phyloP scores from a whole-genome alignment of 1,284 basidiomycete genomes.

The Apiotrichum sp. region DNA sequence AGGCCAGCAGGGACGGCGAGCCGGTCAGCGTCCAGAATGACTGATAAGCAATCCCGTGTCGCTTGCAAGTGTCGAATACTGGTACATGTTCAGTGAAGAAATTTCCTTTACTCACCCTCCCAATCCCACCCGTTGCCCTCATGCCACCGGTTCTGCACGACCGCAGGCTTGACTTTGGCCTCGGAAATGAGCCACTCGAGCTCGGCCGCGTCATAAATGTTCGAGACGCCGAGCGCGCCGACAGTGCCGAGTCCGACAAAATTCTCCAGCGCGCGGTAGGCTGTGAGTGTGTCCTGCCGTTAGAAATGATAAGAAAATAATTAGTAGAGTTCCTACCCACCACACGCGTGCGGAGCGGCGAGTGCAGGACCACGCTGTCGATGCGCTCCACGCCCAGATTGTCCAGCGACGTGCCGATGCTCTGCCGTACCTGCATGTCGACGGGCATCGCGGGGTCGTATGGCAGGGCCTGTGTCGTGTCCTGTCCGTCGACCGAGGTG shows the following conservation, averaged over 20 bases:
- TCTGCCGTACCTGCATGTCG: constrained; percentile 57
- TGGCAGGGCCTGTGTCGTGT: constrained; percentile 60
- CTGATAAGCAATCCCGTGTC: constrained; percentile 65
- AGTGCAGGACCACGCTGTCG: constrained; percentile 70
- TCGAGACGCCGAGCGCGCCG: constrained; percentile 64
- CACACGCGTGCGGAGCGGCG: constrained; percentile 57
- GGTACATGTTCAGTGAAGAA: neutral
- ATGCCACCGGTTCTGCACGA: constrained; percentile 77
- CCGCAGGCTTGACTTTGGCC: constrained; percentile 53
- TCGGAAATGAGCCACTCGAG: constrained; percentile 53
- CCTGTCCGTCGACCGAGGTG: constrained; percentile 66
- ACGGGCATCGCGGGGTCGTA: constrained; percentile 58
- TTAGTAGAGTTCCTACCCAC: constrained; percentile 14
- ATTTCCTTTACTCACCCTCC: constrained; percentile 40
- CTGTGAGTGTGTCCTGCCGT: constrained; percentile 55
- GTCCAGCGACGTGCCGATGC: constrained; percentile 59
- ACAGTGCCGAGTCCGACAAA: constrained; percentile 61
- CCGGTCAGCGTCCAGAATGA: constrained; percentile 82
- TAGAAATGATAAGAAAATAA: neutral
- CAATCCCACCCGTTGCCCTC: constrained; percentile 70
- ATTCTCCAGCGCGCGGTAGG: constrained; percentile 58
- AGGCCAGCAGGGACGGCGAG: constrained; percentile 57
- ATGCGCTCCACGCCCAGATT: constrained; percentile 65
- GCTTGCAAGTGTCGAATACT: constrained; percentile 40
- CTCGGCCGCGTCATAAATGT: constrained; percentile 60